Conservation (phyloP, 225 moss, liverwort and hornwort genomes). For the Asterella californica region DNA sequence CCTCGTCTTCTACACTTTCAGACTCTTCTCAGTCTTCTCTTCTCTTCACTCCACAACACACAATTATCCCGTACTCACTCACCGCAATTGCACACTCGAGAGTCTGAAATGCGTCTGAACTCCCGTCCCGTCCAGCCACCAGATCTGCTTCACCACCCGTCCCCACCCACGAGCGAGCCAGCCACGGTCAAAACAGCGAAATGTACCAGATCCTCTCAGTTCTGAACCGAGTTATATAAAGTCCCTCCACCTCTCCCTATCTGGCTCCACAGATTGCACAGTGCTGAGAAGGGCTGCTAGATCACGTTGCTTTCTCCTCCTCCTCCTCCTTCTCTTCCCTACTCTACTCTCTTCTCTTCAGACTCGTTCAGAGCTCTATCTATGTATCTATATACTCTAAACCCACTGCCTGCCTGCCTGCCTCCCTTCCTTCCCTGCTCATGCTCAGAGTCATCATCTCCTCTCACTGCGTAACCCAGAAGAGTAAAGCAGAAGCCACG, state of each 20-base stretch:
- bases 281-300: conserved; percentile 13
- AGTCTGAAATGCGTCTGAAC: not conserved
- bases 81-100: not conserved
- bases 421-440: not conserved
- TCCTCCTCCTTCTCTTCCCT: not conserved
- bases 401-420: not conserved
- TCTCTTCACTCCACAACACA: not conserved
- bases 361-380: too few species aligned
- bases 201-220: not conserved
- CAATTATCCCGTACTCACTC: not conserved
- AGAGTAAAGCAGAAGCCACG: conserved; percentile 5
- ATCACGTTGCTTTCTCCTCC: not conserved
- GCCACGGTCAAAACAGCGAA: not conserved
- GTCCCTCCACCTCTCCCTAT: not conserved
- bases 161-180: not conserved
- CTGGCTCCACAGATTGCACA: not conserved
- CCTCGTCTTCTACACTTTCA: not conserved
- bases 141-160: not conserved
- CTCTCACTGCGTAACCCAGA: not conserved
- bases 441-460: not conserved
- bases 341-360: not conserved
- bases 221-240: not conserved
- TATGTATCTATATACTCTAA: too few species aligned
- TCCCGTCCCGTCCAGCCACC: not conserved
- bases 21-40: not conserved